These are phyloP conservation scores for Pseudocercospora crystallina DNA, from an alignment of 2,329 filamentous ascomycete genomes.

Conservation along the genomic window DNA sequence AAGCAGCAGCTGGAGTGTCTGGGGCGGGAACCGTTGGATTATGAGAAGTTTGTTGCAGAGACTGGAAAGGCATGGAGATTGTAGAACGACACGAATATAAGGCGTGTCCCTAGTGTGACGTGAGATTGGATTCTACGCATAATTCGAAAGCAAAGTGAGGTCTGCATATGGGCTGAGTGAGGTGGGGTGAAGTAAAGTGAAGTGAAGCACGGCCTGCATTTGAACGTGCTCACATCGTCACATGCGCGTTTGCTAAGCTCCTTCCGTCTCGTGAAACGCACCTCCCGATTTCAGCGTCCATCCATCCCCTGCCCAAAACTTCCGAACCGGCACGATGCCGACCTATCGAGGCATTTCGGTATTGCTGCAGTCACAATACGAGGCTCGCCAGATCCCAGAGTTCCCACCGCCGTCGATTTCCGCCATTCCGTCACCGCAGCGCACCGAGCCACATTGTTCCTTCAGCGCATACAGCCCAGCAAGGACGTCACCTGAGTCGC, in stretches of 20 bases:
- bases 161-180: background rate
- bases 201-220: too few species aligned
- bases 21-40: conserved; percentile 14
- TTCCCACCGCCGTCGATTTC: conserved; percentile 32
- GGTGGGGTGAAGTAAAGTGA: too few species aligned
- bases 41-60: conserved; percentile 13
- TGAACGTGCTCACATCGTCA: too few species aligned
- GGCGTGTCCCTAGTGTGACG: too few species aligned
- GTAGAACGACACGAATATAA: background rate
- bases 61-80: conserved; percentile 7
- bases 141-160: background rate
- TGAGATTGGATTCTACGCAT: background rate
- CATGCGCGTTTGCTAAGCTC: too few species aligned
- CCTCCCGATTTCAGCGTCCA: too few species aligned
- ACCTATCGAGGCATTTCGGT: conserved; percentile 40
- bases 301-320: too few species aligned
- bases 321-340: conserved; percentile 29
- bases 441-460: background rate
- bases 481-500: background rate
- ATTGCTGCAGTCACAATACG: conserved; percentile 44
- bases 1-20: conserved; percentile 12
- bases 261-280: too few species aligned
- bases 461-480: conserved; percentile 20
- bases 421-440: conserved; percentile 13
- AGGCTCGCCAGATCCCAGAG: conserved; percentile 41